These are phyloP conservation scores for Erysimum pusillum DNA, from an alignment of 441 rosid species.

Conservation along the genomic window DNA sequence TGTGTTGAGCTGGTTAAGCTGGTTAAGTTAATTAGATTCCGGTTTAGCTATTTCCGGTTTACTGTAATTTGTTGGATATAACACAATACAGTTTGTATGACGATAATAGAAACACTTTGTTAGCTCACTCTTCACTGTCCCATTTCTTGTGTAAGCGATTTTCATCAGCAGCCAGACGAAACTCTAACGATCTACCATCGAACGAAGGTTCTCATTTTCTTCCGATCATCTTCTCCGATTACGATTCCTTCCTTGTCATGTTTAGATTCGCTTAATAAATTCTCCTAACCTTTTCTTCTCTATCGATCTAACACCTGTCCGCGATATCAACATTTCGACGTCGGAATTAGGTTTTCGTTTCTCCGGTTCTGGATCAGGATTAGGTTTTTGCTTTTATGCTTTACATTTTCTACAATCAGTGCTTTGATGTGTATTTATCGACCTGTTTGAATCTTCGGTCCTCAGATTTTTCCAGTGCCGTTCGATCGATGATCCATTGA, in stretches of 20 bases:
- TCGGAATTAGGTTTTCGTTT: slow-evolving; percentile 4
- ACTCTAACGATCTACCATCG: slow-evolving; percentile 26
- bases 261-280: background rate
- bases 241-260: background rate
- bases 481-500: background rate
- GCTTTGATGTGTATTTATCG: background rate
- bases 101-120: too few species aligned
- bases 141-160: too few species aligned
- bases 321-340: slow-evolving; percentile 12
- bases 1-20: too few species aligned
- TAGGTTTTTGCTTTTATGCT: background rate
- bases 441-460: background rate
- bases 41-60: too few species aligned
- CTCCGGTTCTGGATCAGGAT: background rate
- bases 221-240: slow-evolving; percentile 21
- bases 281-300: background rate
- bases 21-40: too few species aligned
- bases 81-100: too few species aligned
- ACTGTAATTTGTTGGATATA: too few species aligned
- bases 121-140: too few species aligned
- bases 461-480: background rate
- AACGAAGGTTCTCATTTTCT: slow-evolving; percentile 35
- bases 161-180: slow-evolving; percentile 32
- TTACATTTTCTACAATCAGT: background rate
- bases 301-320: slow-evolving; percentile 13